Evolutionary conservation across 1,284 basidiomycete genomes (phyloP).

Genomic region (Caloboletus firmus): DNA sequence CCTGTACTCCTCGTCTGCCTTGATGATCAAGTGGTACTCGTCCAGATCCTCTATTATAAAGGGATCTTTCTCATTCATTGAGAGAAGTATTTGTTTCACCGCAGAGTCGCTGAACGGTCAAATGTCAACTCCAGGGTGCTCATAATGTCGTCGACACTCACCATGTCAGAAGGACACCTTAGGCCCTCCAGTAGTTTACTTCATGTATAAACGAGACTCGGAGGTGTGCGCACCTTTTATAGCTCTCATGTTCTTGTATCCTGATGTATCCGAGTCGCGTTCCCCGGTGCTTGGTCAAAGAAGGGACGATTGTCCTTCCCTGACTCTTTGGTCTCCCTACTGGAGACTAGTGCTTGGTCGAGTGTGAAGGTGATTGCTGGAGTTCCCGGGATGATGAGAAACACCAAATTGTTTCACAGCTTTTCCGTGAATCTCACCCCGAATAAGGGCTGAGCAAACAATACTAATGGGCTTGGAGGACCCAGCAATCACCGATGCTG

Average conservation of each 20-base stretch:
- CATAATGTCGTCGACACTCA: slow-evolving; percentile 34
- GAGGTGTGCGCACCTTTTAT: slow-evolving; percentile 52
- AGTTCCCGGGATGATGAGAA: slow-evolving; percentile 21
- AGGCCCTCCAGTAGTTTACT: neutral
- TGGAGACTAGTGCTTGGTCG: neutral
- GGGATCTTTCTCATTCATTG: slow-evolving; percentile 74
- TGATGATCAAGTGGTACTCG: slow-evolving; percentile 81
- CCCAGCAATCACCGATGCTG: slow-evolving; percentile 15
- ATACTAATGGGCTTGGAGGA: neutral
- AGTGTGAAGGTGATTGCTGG: neutral
- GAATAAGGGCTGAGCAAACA: neutral
- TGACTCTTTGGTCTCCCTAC: neutral
- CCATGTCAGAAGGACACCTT: slow-evolving; percentile 77
- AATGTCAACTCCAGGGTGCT: neutral
- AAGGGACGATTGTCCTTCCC: neutral
- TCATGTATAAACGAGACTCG: slow-evolving; percentile 1
- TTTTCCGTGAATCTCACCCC: neutral
- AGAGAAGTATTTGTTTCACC: slow-evolving; percentile 85
- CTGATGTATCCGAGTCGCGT: neutral
- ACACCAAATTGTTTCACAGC: slow-evolving; percentile 12
- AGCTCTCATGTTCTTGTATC: slow-evolving; percentile 48
- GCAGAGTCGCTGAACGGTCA: slow-evolving; percentile 69
- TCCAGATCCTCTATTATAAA: slow-evolving; percentile 90
- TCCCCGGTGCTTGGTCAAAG: neutral
- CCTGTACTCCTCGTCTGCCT: slow-evolving; percentile 75